Conservation (phyloP, 495 filamentous ascomycete genomes). For the Tricharina praecox region DNA sequence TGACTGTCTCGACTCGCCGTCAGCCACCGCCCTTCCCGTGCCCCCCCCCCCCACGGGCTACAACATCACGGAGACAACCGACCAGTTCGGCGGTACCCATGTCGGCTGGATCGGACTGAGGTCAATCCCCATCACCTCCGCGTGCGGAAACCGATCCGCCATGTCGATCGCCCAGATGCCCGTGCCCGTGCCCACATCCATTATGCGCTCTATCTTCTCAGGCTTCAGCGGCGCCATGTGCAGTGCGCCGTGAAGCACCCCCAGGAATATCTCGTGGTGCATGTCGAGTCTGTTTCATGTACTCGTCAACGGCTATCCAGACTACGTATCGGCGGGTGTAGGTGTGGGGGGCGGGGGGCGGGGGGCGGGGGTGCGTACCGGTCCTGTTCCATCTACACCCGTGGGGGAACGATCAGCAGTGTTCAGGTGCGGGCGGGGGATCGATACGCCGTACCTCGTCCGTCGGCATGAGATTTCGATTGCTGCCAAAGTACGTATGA, state of each 20-base stretch:
- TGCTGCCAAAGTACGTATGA: neutral
- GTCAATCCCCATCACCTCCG: constrained; percentile 19
- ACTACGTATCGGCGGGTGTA: neutral
- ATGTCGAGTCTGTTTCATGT: constrained; percentile 20
- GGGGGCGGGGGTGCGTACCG: neutral
- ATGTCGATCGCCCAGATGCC: constrained; percentile 19
- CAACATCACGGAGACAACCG: neutral
- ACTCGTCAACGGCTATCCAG: neutral
- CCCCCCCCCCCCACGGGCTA: neutral
- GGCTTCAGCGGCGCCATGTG: constrained; percentile 29
- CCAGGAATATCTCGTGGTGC: constrained; percentile 29
- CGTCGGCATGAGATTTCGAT: neutral
- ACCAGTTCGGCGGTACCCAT: constrained; percentile 5
- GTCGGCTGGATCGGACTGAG: constrained; percentile 8
- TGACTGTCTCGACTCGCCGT: neutral
- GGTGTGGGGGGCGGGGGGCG: neutral
- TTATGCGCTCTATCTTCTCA: constrained; percentile 26
- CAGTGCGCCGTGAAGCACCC: constrained; percentile 27
- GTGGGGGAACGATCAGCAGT: neutral
- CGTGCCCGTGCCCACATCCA: constrained; percentile 34
- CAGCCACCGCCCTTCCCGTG: neutral
- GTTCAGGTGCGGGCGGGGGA: neutral
- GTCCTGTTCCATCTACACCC: neutral
- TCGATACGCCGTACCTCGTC: neutral
- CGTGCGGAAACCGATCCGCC: constrained; percentile 8